Conservation (phyloP, 1,139 yeast species). For the Eremothecium cymbalariae region DNA sequence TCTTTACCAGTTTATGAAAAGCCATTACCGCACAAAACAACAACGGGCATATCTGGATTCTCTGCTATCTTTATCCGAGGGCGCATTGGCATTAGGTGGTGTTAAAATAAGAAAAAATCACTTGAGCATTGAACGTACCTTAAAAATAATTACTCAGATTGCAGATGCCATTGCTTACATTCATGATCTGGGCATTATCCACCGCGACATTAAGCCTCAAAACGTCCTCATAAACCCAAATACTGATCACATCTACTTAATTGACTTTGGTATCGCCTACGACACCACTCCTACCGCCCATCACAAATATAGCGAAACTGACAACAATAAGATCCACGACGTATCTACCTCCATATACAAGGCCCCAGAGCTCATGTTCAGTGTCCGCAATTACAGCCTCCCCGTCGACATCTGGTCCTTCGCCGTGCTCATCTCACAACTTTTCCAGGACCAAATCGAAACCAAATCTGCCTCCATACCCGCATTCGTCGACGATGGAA, state of each 20-base stretch:
- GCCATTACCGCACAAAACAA: conserved; percentile 19
- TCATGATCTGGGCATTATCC: conserved; percentile 60
- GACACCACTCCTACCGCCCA: conserved; percentile 16
- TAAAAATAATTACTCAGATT: conserved; percentile 37
- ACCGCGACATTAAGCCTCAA: conserved; percentile 79
- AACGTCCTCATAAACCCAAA: conserved; percentile 48
- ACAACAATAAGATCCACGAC: conserved; percentile 50
- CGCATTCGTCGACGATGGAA: conserved; percentile 28
- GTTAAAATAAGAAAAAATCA: conserved; percentile 12
- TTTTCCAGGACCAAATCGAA: conserved; percentile 46
- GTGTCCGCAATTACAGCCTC: conserved; percentile 50
- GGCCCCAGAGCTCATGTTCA: conserved; percentile 78
- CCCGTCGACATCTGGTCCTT: conserved; percentile 78
- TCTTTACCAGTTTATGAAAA: conserved; percentile 20
- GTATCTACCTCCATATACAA: conserved; percentile 72
- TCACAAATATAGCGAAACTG: conserved; percentile 40
- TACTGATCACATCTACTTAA: conserved; percentile 37
- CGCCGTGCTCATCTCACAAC: conserved; percentile 58
- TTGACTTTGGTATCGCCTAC: conserved; percentile 79
- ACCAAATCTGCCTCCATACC: conserved; percentile 18
- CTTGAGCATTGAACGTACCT: conserved; percentile 23
- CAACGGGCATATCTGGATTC: conserved; percentile 24
- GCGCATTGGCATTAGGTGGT: background rate
- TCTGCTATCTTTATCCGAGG: conserved; percentile 1
- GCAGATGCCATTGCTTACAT: conserved; percentile 44